Evolutionary conservation across 2,329 filamentous ascomycete species (phyloP).

Genomic region (Aspergillaceae sp.): DNA sequence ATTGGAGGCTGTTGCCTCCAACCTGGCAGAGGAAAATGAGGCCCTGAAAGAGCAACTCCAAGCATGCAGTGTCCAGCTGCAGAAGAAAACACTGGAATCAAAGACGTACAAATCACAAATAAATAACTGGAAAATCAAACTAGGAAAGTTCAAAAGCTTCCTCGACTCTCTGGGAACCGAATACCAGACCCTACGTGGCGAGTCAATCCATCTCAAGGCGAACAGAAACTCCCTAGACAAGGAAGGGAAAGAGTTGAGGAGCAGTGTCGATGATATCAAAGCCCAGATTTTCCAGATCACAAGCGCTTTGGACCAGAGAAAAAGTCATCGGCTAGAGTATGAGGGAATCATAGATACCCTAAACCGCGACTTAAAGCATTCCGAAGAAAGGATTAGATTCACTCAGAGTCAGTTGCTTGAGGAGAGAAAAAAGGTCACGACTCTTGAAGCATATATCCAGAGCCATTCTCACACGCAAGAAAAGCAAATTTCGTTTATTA

Average conservation of each 20-base stretch:
- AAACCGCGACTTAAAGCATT: constrained; percentile 16
- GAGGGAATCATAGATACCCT: constrained; percentile 13
- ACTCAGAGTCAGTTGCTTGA: constrained; percentile 15
- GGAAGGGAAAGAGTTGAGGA: constrained; percentile 18
- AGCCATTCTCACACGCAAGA: constrained; percentile 15
- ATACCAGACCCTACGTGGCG: constrained; percentile 23
- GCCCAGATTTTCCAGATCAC: constrained; percentile 11
- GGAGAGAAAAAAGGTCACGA: constrained; percentile 21
- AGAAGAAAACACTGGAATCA: constrained; percentile 14
- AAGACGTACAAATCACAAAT: constrained; percentile 16
- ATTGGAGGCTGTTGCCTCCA: constrained; percentile 17
- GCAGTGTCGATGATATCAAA: constrained; percentile 17
- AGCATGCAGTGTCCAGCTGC: constrained; percentile 8
- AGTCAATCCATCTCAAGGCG: constrained; percentile 20
- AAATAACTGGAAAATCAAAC: constrained; percentile 27
- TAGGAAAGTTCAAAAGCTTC: constrained; percentile 24
- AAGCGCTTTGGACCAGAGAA: constrained; percentile 11
- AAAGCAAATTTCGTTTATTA: constrained; percentile 13
- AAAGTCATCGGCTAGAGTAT: constrained; percentile 11
- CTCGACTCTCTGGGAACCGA: constrained; percentile 27
- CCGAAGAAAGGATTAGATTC: constrained; percentile 12
- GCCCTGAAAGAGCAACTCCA: constrained; percentile 17
- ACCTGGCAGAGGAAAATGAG: constrained; percentile 21
- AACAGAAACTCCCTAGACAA: constrained; percentile 14
- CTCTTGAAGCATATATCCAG: constrained; percentile 27